Conservation (phyloP, 2,329 filamentous ascomycete species). For the Penicillium sp. region DNA sequence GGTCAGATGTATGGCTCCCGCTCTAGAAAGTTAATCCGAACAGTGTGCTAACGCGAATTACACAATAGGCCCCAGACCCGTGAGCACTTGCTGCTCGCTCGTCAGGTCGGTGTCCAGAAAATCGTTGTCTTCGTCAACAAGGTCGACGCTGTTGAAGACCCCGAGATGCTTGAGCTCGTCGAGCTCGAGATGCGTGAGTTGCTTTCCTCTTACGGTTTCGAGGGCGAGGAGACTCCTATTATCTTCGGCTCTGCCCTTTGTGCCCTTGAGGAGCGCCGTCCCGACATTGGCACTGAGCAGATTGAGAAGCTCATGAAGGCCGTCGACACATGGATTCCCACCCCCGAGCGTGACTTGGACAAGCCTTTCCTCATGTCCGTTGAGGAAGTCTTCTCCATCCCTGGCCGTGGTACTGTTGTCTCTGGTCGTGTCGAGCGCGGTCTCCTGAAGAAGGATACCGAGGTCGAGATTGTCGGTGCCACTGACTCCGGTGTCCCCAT, state of each 20-base stretch:
- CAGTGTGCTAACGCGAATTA: slow-evolving; percentile 21
- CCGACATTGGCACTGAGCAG: slow-evolving; percentile 80
- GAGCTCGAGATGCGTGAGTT: slow-evolving; percentile 99
- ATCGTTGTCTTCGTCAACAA: slow-evolving; percentile 99
- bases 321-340: slow-evolving; percentile 95
- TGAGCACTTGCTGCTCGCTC: slow-evolving; percentile 95
- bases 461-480: slow-evolving; percentile 93
- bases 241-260: slow-evolving; percentile 95
- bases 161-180: slow-evolving; percentile 99
- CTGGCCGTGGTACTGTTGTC: slow-evolving; percentile 91
- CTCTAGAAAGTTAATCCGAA: not conserved
- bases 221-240: slow-evolving; percentile 96
- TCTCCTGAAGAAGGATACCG: slow-evolving; percentile 84
- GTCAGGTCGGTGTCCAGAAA: slow-evolving; percentile 96
- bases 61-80: slow-evolving; percentile 76
- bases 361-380: slow-evolving; percentile 99
- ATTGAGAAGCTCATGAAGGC: slow-evolving; percentile 88
- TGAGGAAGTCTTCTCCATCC: slow-evolving; percentile 86
- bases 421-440: slow-evolving; percentile 98
- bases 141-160: slow-evolving; percentile 93
- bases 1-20: slow-evolving; percentile 73
- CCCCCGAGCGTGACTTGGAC: slow-evolving; percentile 85
- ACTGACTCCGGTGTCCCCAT: slow-evolving; percentile 61
- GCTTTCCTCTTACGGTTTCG: slow-evolving; percentile 86
- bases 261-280: slow-evolving; percentile 79